Base-by-base conservation (phyloP, 2,329 filamentous ascomycete species). In the Huntiella decipiens region DNA sequence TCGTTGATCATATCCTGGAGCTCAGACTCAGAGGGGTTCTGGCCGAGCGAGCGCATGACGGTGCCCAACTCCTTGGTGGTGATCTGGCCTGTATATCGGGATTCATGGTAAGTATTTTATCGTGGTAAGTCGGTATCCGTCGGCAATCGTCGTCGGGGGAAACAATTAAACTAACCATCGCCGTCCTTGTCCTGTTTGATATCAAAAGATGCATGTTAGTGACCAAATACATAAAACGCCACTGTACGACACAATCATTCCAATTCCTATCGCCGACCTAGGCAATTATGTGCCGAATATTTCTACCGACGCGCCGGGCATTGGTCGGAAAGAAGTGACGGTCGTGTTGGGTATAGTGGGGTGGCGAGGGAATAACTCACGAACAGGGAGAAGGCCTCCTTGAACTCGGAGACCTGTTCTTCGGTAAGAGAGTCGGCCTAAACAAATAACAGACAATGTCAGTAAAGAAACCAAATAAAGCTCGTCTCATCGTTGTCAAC, bases 361-460 rank as follows among this genome's bases (percentile, higher is more conserved):
- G 17, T 33, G 19, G 7, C 38, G 15, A 4, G 8, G 38, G 19
- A 19, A 5, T 39, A 17, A 67, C 91, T 80, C 80, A 98, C 91
- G 68, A 98, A 98, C 55, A 98, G 84, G 64, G 91, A 98, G 71
- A 98, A 98, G 47, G 91, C 91, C 73, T 98, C 91, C 82, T 96
- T 98, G 75, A 96, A 98, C 73, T 98, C 91, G 63, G 91, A 96
- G 64, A 98, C 91, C 77, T 98, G 91, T 72, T 98, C 91, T 75
- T 98, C 91, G 58, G 91, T 96, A 61, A 98, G 81, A 66, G 88
- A 88, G 65, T 98, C 91, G 65, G 88, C 88, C 88, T 96, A 43
- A 11, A 11, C 63, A 47, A 46, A 35, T 32, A 44, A 32, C 12
- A 43, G 38, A 44, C 38, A 38, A 38, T 22, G 22, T 28, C 22